These are phyloP conservation scores for Tetrapisispora arboricola DNA, from an alignment of 805 yeast species.

Conservation along the genomic window DNA sequence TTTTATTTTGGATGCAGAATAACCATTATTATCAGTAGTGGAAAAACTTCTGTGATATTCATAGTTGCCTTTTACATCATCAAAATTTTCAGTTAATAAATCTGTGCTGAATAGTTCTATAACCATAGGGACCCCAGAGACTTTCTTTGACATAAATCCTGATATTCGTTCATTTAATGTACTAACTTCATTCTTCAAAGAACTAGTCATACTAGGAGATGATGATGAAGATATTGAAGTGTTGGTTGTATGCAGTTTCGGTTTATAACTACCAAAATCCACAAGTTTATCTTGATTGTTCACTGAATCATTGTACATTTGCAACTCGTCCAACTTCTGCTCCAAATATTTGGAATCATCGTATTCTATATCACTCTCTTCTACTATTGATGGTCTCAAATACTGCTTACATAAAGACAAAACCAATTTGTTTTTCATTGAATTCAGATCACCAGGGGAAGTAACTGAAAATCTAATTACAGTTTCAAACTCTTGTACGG, in stretches of 20 bases:
- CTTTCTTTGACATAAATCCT: constrained; percentile 57
- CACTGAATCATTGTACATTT: neutral
- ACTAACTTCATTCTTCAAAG: constrained; percentile 30
- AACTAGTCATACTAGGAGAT: neutral
- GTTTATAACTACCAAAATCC: neutral
- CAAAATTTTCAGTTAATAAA: neutral
- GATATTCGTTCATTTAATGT: constrained; percentile 54
- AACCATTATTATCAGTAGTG: constrained; percentile 57
- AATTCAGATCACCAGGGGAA: constrained; percentile 54
- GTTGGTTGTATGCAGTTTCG: neutral
- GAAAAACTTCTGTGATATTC: constrained; percentile 24
- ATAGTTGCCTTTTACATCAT: neutral
- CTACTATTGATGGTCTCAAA: constrained; percentile 28
- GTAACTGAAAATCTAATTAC: constrained; percentile 63
- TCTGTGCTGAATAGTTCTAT: constrained; percentile 39
- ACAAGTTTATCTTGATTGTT: neutral
- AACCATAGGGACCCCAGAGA: constrained; percentile 45
- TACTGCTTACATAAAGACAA: constrained; percentile 57
- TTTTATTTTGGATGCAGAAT: constrained; percentile 43
- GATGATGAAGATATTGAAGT: neutral
- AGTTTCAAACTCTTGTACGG: constrained; percentile 33
- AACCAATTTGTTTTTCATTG: constrained; percentile 60
- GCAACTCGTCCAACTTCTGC: neutral
- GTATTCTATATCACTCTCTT: constrained; percentile 34
- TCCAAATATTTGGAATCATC: neutral